phyloP scores from a whole-genome alignment of 495 filamentous ascomycete genomes.

The Cetradonia linearis region DNA sequence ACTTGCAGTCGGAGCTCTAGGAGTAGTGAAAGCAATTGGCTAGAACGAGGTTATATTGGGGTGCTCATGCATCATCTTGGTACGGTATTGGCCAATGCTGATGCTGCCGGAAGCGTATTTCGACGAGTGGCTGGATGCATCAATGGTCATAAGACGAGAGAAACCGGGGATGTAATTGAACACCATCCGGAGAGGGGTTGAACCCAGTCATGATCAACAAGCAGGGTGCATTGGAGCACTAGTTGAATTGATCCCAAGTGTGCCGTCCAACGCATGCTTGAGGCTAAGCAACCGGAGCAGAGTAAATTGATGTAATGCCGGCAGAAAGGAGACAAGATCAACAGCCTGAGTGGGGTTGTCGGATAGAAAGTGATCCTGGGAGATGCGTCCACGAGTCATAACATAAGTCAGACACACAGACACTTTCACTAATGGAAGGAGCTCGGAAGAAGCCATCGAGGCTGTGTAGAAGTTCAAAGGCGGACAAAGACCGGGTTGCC shows the following conservation, averaged over 20 bases:
- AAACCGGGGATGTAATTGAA: background rate
- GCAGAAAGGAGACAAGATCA: constrained; percentile 19
- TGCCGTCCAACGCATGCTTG: constrained; percentile 12
- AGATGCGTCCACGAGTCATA: constrained; percentile 14
- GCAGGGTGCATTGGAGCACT: background rate
- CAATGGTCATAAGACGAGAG: background rate
- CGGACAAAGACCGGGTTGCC: constrained; percentile 5
- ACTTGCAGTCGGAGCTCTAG: background rate
- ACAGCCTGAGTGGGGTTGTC: constrained; percentile 7
- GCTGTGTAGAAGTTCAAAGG: constrained; percentile 17
- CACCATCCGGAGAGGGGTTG: background rate
- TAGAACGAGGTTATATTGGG: background rate
- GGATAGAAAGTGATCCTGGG: background rate
- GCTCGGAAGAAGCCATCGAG: constrained; percentile 16
- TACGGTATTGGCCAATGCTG: background rate
- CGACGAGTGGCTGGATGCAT: background rate
- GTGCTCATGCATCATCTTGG: background rate
- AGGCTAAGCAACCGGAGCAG: constrained; percentile 9
- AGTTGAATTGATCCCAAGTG: constrained; percentile 9
- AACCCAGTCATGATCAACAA: constrained; percentile 12
- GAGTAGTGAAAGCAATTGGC: background rate
- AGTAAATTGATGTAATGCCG: constrained; percentile 11
- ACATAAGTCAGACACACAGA: constrained; percentile 10
- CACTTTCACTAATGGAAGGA: background rate
- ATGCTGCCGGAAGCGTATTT: constrained; percentile 2